Base-by-base conservation (phyloP, 2,329 filamentous ascomycete species). In the Elsinoe fawcettii region DNA sequence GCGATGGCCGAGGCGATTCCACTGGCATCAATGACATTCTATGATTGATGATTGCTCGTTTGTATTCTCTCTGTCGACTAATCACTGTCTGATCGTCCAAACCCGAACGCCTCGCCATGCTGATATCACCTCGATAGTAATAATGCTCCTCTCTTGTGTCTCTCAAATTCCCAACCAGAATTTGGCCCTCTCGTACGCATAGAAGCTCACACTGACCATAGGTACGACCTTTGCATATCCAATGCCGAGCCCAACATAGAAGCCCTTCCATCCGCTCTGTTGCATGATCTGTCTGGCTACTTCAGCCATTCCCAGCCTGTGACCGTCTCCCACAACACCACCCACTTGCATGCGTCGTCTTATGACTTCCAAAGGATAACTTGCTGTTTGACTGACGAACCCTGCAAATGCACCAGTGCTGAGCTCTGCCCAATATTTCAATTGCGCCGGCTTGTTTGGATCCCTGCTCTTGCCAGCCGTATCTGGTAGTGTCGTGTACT, bases 191-290 rank as follows among this genome's bases (percentile, higher is more conserved):
- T 86, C 84, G 66, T 86, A 87, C 16, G 83, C 82, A 67, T 80
- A 85, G 69, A 87, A 87, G 61, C 80, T 81, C 14, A 81, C 82
- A 11, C 93, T 93, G 25, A 75, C 83, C 88, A 99, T 87, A 2
- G 93, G 93, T 61, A 96, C 79, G 54, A 97, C 83, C 75, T 99
- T 99, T 67, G 90, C 82, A 71, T 97, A 99, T 6, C 93, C 93
- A 71, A 99, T 96, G 1, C 87, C 89, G 69, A 99, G 74, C 0
- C 93, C 93, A 9, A 97, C 86, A 71, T 90, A 99, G 75, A 96
- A 97, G 0, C 93, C 93, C 53, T 80, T 78, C 59, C 85, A 73
- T 0, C 93, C 93, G 58, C 79, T 80, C 73, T 96, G 90, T 46
- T 79, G 75, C 63, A 84, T 84, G 61, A 99, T 93, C 68, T 84